Evolutionary conservation across 2,329 filamentous ascomycete genomes (phyloP), one percentile per base, ranked within the genome.

Genomic region (Trichoderma atrobrunneum): DNA sequence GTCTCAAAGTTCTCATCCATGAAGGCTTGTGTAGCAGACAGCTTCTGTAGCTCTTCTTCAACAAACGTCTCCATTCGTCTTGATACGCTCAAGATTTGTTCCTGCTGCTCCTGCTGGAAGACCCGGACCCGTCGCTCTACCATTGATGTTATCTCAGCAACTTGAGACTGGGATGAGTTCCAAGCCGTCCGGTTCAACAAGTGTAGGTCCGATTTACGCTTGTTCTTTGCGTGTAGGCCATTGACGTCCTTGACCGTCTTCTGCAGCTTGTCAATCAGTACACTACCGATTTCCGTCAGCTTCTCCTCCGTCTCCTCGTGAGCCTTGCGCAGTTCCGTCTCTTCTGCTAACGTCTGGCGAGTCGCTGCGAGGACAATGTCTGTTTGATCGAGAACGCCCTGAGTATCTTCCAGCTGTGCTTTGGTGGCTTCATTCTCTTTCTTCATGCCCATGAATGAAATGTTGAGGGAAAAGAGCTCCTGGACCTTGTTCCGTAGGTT

Each of bases 401-500:
- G 92, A 0, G 95, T 97, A 43, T 93, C 90, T 70, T 95, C 92
- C 3, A 99, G 87, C 68, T 88, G 86, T 5, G 87, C 78, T 72
- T 88, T 91, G 0, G 92, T 94, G 21, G 88, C 86, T 75, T 99
- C 95, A 73, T 97, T 93, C 73, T 98, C 94, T 79, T 95, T 94
- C 82, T 96, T 97, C 76, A 98, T 82, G 1, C 89, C 90, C 83
- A 95, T 94, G 80, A 98, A 97, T 75, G 90, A 94, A 56, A 92
- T 94, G 0, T 93, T 97, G 48, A 98, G 84, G 12, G 90, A 89
- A 80, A 97, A 95, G 0, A 99, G 86, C 80, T 99, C 95, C 77
- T 98, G 94, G 2, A 97, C 91, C 80, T 98, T 98, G 83, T 97
- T 96, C 26, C 94, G 90, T 70, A 99, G 85, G 77, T 96, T 97